These are phyloP conservation scores for Rhododendron mucronatum DNA, from an alignment of 148 eudicot species.

Conservation along the genomic window DNA sequence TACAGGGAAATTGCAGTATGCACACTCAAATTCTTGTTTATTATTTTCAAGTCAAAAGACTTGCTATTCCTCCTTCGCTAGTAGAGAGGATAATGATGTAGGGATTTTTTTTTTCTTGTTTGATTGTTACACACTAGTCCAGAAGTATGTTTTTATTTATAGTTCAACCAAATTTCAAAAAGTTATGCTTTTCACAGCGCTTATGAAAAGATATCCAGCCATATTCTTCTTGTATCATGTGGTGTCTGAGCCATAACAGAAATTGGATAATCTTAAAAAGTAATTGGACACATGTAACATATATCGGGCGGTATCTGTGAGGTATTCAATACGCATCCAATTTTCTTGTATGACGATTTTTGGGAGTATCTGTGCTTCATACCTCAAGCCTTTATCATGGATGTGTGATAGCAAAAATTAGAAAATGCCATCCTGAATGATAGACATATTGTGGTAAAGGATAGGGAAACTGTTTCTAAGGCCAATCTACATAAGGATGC, in stretches of 20 bases:
- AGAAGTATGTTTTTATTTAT: background rate
- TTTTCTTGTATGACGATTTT: background rate
- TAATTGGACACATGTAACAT: background rate
- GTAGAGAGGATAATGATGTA: background rate
- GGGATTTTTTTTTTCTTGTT: background rate
- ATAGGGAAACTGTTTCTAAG: background rate
- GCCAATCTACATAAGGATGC: background rate
- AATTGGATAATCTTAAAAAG: background rate
- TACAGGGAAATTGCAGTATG: background rate
- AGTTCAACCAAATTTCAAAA: background rate
- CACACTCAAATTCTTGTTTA: background rate
- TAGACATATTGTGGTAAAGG: background rate
- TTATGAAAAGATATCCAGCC: background rate
- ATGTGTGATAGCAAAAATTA: background rate
- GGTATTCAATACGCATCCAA: background rate
- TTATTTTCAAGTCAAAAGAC: background rate
- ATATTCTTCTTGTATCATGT: background rate
- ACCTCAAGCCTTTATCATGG: background rate
- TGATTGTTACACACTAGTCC: background rate
- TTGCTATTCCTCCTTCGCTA: background rate
- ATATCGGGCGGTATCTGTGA: background rate
- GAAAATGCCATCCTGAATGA: background rate
- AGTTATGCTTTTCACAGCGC: background rate
- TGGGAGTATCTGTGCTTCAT: background rate
- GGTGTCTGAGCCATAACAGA: background rate